Evolutionary conservation across 2,329 filamentous ascomycete genomes (phyloP).

Genomic region (Claviceps monticola): DNA sequence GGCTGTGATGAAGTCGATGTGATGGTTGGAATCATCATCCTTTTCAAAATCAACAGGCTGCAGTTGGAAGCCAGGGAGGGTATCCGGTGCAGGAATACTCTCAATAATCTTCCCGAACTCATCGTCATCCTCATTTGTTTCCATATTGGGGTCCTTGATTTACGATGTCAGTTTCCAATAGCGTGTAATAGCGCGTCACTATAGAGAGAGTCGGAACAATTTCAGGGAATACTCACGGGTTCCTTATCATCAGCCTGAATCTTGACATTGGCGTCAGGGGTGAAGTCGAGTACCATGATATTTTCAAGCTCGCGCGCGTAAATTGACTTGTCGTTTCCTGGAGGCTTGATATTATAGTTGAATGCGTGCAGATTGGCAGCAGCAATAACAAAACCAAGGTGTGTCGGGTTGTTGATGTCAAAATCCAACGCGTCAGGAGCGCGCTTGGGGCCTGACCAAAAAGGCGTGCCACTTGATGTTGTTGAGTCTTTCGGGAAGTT

Average conservation of each 20-base stretch:
- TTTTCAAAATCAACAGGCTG: conserved; percentile 95
- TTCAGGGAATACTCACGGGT: conserved; percentile 37
- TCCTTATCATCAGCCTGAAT: conserved; percentile 95
- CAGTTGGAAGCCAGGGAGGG: conserved; percentile 76
- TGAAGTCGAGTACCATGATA: conserved; percentile 92
- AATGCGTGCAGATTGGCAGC: conserved; percentile 89
- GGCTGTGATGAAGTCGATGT: conserved; percentile 98
- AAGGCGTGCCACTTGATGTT: conserved; percentile 76
- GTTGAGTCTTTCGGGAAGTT: conserved; percentile 94
- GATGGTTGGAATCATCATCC: conserved; percentile 93
- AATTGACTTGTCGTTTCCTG: conserved; percentile 50
- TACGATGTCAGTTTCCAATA: background rate
- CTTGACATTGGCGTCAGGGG: conserved; percentile 79
- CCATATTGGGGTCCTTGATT: conserved; percentile 63
- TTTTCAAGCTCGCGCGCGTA: conserved; percentile 74
- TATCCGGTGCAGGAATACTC: conserved; percentile 63
- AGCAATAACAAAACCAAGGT: conserved; percentile 76
- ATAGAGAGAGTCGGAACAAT: too few species aligned
- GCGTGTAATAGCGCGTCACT: background rate
- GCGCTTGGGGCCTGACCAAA: conserved; percentile 98
- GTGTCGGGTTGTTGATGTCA: conserved; percentile 68
- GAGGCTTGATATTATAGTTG: conserved; percentile 94
- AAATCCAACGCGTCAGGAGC: conserved; percentile 88
- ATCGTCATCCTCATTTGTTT: conserved; percentile 55
- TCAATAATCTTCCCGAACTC: conserved; percentile 60